Base-by-base conservation (phyloP, 805 yeast genomes). In the Kluyveromyces nonfermentans region DNA sequence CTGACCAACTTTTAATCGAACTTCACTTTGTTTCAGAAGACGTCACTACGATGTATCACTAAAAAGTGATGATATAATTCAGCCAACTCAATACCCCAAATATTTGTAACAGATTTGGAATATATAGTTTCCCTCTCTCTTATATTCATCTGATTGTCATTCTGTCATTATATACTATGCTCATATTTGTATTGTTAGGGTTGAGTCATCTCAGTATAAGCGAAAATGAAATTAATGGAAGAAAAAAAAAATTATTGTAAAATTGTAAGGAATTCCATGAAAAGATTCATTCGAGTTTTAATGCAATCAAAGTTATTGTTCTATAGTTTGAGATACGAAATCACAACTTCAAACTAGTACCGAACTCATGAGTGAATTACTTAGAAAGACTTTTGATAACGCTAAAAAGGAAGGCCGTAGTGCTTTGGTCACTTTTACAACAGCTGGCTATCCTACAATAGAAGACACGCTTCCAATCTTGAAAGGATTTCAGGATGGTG, bases 401-500 rank as follows among this genome's bases (percentile, higher is more conserved):
- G 78, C 81, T 49, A 74, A 73, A 55, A 61, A 65, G 36, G 82
- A 79, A 53, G 74, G 78, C 54, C 85, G 98, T 55, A 80, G 82
- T 56, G 97, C 96, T 35, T 73, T 93, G 54, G 83, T 93, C 40
- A 85, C 96, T 36, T 93, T 90, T 60, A 73, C 89, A 59, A 93
- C 99, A 19, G 97, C 95, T 3, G 98, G 96, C 16, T 87, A 71
- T 67, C 99, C 99, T 42, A 73, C 87, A 15, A 66, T 84, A 43
- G 94, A 82, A 44, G 96, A 85, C 50, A 89, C 98, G 1, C 71
- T 93, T 40, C 94, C 95, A 7, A 77, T 89, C 50, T 62, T 93
- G 63, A 76, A 80, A 61, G 90, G 93, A 18, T 77, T 93, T 69
- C 97, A 93, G 69, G 85, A 77, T 22, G 97, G 96, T 52, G 99